Evolutionary conservation across 768 basidiomycete genomes (phyloP), one percentile per base, ranked within the genome.

Genomic region (Leccinum pellstonianum): DNA sequence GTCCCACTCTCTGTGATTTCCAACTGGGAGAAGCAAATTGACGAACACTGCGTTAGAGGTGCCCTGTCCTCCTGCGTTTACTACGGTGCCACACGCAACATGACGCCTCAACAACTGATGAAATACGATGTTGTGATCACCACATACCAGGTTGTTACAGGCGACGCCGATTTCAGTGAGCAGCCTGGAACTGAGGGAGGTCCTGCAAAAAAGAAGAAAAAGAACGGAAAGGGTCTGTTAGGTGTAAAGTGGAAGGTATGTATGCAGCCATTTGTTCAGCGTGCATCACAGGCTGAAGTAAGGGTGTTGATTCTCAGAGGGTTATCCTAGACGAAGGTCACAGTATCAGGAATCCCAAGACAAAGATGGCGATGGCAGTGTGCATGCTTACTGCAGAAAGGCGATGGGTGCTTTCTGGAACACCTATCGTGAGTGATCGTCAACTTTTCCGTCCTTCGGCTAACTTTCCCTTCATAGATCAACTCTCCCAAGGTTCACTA

Each of bases 271-370:
- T 17, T 23, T n/a, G n/a, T 43, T 11, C 23, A 17, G 15, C 38
- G 15, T 51, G 37, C 12, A 23, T 29, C 17, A 41, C 11, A 54
- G 23, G 48, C 57, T 61, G 2, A 55, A 23, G 5, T 41, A 49
- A 17, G n/a, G 7, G 5, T 6, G 7, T 1, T 59, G 14, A 8
- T 15, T 52, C 11, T 17, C 58, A 90, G 86, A 80, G 95, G 58
- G 71, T 95, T 46, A 84, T 96, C 21, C 77, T 95, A 5, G 95
- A 97, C 64, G 95, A 97, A 75, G 95, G 92, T 0, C 95, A 97
- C 68, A 86, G 70, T 25, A 88, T 97, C 62, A 85, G 93, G 54
- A 97, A 96, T 70, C 83, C 90, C 3, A 88, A 81, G 71, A 93
- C 94, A 0, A 92, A 94, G 77, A 91, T 90, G 83, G 81, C 91